These are phyloP conservation scores for Fraxinus americana DNA, from an alignment of 257 asterid species.

Conservation along the genomic window DNA sequence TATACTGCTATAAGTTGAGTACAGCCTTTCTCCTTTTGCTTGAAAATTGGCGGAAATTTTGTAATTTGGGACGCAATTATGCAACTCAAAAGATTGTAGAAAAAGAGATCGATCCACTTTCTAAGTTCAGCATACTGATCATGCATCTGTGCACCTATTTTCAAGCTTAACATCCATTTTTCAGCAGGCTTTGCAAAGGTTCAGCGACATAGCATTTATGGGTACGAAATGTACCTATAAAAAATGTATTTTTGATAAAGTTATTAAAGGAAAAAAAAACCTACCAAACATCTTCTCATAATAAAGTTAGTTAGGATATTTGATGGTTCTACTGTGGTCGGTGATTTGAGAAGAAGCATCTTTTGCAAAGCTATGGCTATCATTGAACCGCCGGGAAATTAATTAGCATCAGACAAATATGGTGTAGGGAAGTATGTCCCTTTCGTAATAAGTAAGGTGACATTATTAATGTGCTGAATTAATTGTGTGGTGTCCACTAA, in stretches of 20 bases:
- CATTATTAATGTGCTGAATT: neutral
- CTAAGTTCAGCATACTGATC: too few relatives aligned
- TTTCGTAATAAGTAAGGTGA: neutral
- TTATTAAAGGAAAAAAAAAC: neutral
- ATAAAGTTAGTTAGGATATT: too few relatives aligned
- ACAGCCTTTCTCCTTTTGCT: neutral
- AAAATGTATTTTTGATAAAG: constrained; percentile 29
- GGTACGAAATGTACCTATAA: too few relatives aligned
- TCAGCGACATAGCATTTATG: too few relatives aligned
- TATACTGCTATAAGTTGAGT: too few relatives aligned
- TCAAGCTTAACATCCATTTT: too few relatives aligned
- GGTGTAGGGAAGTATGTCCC: neutral
- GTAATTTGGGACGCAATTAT: neutral
- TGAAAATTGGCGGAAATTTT: neutral
- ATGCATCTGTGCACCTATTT: too few relatives aligned
- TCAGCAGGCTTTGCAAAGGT: too few relatives aligned
- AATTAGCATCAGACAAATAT: neutral
- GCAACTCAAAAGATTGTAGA: neutral
- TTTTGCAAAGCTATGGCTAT: constrained; percentile 30
- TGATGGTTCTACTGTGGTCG: constrained; percentile 48
- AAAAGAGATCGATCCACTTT: too few relatives aligned
- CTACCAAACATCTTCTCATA: too few relatives aligned
- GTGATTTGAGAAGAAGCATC: too few relatives aligned
- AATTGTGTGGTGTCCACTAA: neutral
- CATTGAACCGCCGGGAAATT: constrained; percentile 47